These are phyloP conservation scores for Fusarium annulatum DNA, from an alignment of 2,329 filamentous ascomycete species.

Conservation along the genomic window DNA sequence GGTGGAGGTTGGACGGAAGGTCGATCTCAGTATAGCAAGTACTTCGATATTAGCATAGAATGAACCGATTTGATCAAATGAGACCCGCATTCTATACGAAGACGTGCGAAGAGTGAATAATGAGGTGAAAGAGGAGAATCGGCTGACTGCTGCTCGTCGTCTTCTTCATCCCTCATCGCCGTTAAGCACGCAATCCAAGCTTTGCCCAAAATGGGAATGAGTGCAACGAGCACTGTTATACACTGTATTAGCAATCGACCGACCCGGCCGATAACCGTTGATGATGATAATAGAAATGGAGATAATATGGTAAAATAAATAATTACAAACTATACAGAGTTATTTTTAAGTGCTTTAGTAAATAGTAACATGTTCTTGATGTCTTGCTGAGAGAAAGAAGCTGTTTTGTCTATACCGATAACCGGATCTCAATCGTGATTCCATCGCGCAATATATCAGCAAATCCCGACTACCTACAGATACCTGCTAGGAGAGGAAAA, in stretches of 20 bases:
- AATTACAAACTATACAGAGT: not conserved
- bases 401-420: slow-evolving; percentile 10
- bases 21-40: slow-evolving; percentile 10
- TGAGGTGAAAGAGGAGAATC: slow-evolving; percentile 33
- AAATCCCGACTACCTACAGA: not conserved
- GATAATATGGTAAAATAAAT: not conserved
- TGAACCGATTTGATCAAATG: slow-evolving; percentile 20
- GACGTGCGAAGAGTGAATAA: slow-evolving; percentile 23
- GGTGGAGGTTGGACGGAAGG: not conserved
- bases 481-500: not conserved
- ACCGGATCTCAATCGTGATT: slow-evolving; percentile 4
- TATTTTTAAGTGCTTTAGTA: too few species aligned
- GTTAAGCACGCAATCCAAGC: slow-evolving; percentile 36
- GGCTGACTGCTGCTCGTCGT: slow-evolving; percentile 10
- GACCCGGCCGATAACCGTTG: slow-evolving; percentile 26
- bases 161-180: slow-evolving; percentile 8
- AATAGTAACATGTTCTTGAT: not conserved
- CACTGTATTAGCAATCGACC: slow-evolving; percentile 24
- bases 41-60: slow-evolving; percentile 35
- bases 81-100: slow-evolving; percentile 32
- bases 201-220: slow-evolving; percentile 17
- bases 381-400: too few species aligned
- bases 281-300: not conserved
- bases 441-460: slow-evolving; percentile 1
- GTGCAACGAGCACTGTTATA: slow-evolving; percentile 14